Evolutionary conservation across 2,329 filamentous ascomycete genomes (phyloP).

Genomic region (Colletotrichum sansevieriae): DNA sequence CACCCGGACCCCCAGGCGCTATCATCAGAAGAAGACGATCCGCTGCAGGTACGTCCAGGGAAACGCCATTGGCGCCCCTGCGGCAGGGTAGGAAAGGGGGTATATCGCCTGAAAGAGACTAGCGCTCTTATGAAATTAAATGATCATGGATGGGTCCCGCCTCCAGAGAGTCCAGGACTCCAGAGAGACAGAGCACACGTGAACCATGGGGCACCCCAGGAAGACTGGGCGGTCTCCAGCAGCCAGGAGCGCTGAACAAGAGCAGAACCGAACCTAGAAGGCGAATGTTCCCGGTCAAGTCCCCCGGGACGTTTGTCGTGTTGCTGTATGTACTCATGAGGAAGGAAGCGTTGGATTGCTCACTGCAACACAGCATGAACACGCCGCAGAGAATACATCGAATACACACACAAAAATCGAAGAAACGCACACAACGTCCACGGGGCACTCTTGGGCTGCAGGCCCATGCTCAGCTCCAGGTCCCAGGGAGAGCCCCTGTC

Average conservation of each 20-base stretch:
- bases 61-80: conserved; percentile 24
- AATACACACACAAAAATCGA: background rate
- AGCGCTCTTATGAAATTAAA: conserved; percentile 18
- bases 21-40: conserved; percentile 35
- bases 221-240: background rate
- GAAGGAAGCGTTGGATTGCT: too few relatives aligned
- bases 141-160: conserved; percentile 17
- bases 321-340: too few relatives aligned
- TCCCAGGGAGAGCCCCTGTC: conserved; percentile 4
- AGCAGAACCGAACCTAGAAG: too few relatives aligned
- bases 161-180: background rate
- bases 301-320: too few relatives aligned
- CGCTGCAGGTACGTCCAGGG: conserved; percentile 37
- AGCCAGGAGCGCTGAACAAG: too few relatives aligned
- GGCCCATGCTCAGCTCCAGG: background rate
- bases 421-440: too few relatives aligned
- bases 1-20: conserved; percentile 32
- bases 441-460: too few relatives aligned
- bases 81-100: conserved; percentile 35
- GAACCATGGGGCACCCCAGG: conserved; percentile 17
- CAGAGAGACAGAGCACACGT: background rate
- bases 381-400: too few relatives aligned
- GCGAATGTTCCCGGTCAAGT: too few relatives aligned
- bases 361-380: too few relatives aligned
- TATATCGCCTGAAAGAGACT: conserved; percentile 10